Base-by-base conservation (phyloP, 2,329 filamentous ascomycete species). In the Aureobasidium sp. region DNA sequence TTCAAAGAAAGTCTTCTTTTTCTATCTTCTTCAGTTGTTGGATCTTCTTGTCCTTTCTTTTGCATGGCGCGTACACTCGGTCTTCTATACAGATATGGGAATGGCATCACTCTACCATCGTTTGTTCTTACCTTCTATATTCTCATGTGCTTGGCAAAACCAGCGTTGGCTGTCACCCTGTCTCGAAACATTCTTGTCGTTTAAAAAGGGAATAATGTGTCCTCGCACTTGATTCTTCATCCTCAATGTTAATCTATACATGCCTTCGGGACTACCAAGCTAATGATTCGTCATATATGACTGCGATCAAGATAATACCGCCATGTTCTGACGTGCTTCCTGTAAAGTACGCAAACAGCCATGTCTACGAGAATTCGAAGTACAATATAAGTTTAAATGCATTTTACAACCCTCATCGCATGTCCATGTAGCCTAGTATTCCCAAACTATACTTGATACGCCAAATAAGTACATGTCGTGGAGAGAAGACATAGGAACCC, bases 31-130 rank as follows among this genome's bases (percentile, higher is more conserved):
- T 57, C 8, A 19, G 15, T 12, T 57, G 27, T 57, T 45, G 53
- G 53, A 57, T 54, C 50, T 54, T 54, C 45, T 17, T 42, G 24
- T 31, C 19, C 29, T 45, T 44, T 45, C 31, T 29, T 45, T 14
- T 45, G 53, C 53, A 57, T 57, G 53, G 53, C 40, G 39, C 35
- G 40, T 42, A 56, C 39, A 22, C 37, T 54, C 50, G 37, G 27
- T 33, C 27, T 15, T 29, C 15, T 45, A 57, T 39, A 57, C 40
- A 40, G n/a, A 44, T 31, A 24, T 17, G 17, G 17, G 6, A 45
- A 45, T 44, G 24, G 53, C 53, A 57, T 35, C 29, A 45, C 7
- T 44, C 27, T 27, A 19, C 12, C 15, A n/a, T n/a, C 24, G 12
- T 48, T 45, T 22, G 24, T n/a, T 48, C 45, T 48, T 11, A 5